These are phyloP conservation scores for Neofusicoccum cordaticola DNA, from an alignment of 2,329 filamentous ascomycete species.

Conservation along the genomic window DNA sequence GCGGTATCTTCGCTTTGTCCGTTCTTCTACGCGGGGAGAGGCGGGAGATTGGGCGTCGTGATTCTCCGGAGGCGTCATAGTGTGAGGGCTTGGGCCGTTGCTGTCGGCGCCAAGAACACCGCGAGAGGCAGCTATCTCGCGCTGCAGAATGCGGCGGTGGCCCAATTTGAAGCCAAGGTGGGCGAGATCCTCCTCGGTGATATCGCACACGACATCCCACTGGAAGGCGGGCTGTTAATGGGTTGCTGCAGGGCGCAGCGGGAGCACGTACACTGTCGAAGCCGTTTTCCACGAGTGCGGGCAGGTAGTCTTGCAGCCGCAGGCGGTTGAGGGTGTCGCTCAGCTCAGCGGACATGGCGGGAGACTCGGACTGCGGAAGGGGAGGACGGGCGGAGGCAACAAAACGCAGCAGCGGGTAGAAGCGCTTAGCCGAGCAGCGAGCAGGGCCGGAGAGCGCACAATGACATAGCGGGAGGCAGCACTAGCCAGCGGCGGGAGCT, in stretches of 20 bases:
- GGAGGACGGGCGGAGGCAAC: background rate
- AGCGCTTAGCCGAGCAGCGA: conserved; percentile 4
- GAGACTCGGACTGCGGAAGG: background rate
- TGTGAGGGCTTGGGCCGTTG: background rate
- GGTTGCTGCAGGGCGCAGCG: background rate
- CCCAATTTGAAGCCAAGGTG: conserved; percentile 39
- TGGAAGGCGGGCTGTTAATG: conserved; percentile 2
- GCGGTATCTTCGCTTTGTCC: conserved; percentile 35
- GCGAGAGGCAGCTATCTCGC: conserved; percentile 39
- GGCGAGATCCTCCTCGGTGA: conserved; percentile 39
- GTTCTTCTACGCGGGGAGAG: conserved; percentile 27
- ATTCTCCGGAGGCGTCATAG: background rate
- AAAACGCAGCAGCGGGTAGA: background rate
- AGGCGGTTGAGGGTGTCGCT: conserved; percentile 31
- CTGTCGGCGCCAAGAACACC: conserved; percentile 29
- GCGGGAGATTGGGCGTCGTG: conserved; percentile 23
- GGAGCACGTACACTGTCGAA: conserved; percentile 24
- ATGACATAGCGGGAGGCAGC: conserved; percentile 1
- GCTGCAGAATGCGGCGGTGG: conserved; percentile 38
- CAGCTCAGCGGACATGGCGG: conserved; percentile 22
- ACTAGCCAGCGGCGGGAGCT: background rate
- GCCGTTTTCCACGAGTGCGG: conserved; percentile 32
- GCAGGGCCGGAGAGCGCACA: conserved; percentile 3
- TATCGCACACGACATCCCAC: conserved; percentile 40
- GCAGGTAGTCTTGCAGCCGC: conserved; percentile 29